Base-by-base conservation (phyloP, 2,329 filamentous ascomycete genomes). In the Colletotrichum sp. region DNA sequence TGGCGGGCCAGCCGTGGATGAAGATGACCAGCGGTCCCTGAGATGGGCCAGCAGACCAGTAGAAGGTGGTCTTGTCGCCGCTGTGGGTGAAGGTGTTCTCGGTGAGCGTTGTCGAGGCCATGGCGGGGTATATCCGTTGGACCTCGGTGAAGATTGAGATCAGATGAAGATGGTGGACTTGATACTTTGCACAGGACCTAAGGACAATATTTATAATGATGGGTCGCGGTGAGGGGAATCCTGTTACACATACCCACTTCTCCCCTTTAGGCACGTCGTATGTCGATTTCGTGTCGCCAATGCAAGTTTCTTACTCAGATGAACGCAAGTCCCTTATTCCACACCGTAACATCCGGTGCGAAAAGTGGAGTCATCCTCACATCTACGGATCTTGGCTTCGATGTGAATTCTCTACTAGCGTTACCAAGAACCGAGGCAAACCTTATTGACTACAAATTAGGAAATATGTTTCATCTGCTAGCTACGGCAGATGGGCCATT, bases 1-100 rank as follows among this genome's bases (percentile, higher is more conserved):
- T 86, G 69, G 77, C 86, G 57, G 79, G 83, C 81, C 74, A 88
- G 78, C 79, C 88, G 78, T 80, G 86, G 34, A 84, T 73, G 58
- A 85, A 83, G 75, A 84, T 78, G 26, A 84, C 78, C 28, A 82
- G 70, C 5, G 82, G 82, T 8, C 82, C 82, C 2, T 60, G 16
- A 26, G 60, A 18, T 9, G 81, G 80, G 12, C 82, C 82, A 8
- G 82, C 79, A 2, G 82, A 80, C 12, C 80, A 66, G 60, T 83
- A 83, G 74, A 81, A 81, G 34, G 82, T 82, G 18, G 78, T 78
- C 71, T 82, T 81, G 32, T 79, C 77, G 32, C 78, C 78, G 61
- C 71, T 76, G 57, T 80, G 78, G 61, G 67, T 61, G 71, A 78
- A 74, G 4, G 21, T 32, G 26, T 71, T 74, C 8, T 74, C 71